phyloP scores from a whole-genome alignment of 2,329 filamentous ascomycete genomes.

The Aspergillus sp. region DNA sequence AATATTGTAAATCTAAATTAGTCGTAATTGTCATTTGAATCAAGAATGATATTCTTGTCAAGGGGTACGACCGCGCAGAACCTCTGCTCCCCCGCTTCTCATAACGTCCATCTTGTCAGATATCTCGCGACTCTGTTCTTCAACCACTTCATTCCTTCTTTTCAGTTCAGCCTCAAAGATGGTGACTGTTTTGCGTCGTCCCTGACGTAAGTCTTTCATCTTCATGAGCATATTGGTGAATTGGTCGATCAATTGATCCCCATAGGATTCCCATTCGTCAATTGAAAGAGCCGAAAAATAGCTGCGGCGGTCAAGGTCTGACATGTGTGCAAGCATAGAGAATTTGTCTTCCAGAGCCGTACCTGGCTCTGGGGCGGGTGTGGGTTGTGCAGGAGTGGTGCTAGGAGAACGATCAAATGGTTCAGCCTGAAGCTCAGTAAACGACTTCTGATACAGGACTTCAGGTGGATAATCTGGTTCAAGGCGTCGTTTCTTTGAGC shows the following conservation, averaged over 20 bases:
- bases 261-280: constrained; percentile 55
- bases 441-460: constrained; percentile 40
- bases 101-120: constrained; percentile 47
- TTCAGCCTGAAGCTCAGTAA: constrained; percentile 44
- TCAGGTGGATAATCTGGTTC: constrained; percentile 44
- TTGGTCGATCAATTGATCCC: constrained; percentile 53
- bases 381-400: constrained; percentile 12
- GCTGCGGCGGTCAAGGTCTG: constrained; percentile 35
- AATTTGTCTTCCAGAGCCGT: constrained; percentile 29
- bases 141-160: constrained; percentile 46
- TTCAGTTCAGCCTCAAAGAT: constrained; percentile 51
- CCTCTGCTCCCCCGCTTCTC: constrained; percentile 47
- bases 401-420: constrained; percentile 42
- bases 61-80: constrained; percentile 40
- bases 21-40: neutral
- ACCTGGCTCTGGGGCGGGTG: constrained; percentile 13
- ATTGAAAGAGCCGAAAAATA: constrained; percentile 50
- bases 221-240: constrained; percentile 47
- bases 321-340: constrained; percentile 29
- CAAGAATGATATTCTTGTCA: constrained; percentile 7
- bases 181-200: constrained; percentile 47
- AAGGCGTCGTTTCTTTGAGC: constrained; percentile 24
- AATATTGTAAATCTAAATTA: neutral
- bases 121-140: constrained; percentile 44
- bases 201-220: constrained; percentile 47